phyloP scores from a whole-genome alignment of 2,329 filamentous ascomycete species.

The Colletotrichum chlorophyti region DNA sequence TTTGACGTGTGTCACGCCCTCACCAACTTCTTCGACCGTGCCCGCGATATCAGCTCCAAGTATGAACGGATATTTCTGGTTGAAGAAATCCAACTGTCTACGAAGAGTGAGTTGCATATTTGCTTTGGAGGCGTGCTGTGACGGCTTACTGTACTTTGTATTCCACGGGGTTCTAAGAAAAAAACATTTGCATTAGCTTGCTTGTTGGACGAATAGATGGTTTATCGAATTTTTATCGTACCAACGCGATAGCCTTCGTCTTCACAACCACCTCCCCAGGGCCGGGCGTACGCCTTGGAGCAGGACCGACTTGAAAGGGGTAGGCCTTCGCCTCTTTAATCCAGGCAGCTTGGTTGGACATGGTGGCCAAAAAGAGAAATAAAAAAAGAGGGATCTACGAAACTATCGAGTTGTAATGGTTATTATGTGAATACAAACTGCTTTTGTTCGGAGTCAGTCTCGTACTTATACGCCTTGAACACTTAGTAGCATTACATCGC shows the following conservation, averaged over 20 bases:
- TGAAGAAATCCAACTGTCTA: neutral
- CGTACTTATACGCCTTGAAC: too few species aligned
- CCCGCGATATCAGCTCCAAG: constrained; percentile 33
- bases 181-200: too few species aligned
- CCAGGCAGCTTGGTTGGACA: constrained; percentile 26
- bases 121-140: rapidly evolving
- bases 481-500: too few species aligned
- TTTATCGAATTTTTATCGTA: constrained; percentile 6
- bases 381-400: too few species aligned
- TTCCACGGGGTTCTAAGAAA: neutral
- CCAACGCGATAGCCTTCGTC: constrained; percentile 28
- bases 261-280: constrained; percentile 31
- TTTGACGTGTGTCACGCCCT: constrained; percentile 30
- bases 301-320: neutral
- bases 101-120: rapidly evolving
- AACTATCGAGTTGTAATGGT: too few species aligned
- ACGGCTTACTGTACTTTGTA: constrained; percentile 3
- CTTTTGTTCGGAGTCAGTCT: too few species aligned
- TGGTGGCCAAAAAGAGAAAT: too few species aligned
- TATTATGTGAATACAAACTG: too few species aligned
- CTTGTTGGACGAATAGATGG: rapidly evolving
- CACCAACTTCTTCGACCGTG: constrained; percentile 31
- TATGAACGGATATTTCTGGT: constrained; percentile 12
- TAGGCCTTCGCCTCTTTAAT: neutral
- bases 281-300: constrained; percentile 12